phyloP scores from a whole-genome alignment of 2,329 filamentous ascomycete genomes.

The Arthrobotrys musiformis region DNA sequence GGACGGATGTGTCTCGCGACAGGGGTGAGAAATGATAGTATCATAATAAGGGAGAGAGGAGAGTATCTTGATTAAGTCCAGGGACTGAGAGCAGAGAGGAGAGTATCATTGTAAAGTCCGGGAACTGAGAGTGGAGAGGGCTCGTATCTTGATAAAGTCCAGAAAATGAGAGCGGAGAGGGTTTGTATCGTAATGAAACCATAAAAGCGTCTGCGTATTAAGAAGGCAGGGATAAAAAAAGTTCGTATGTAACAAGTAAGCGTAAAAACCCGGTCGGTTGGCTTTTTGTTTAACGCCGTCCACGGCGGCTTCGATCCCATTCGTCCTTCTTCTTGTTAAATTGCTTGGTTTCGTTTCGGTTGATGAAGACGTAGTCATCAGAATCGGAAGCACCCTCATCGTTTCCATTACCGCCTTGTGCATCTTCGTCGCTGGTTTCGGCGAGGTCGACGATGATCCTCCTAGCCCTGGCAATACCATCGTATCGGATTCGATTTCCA shows the following conservation, averaged over 20 bases:
- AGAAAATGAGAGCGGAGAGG: not conserved
- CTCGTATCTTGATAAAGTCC: not conserved
- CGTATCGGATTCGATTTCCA: not conserved
- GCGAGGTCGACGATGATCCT: not conserved
- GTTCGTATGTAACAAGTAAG: not conserved
- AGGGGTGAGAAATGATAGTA: not conserved
- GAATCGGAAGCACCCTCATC: not conserved
- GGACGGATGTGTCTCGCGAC: not conserved
- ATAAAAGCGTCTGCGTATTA: not conserved
- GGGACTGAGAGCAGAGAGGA: not conserved
- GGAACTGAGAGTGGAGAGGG: not conserved
- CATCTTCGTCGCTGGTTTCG: not conserved
- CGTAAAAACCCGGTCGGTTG: not conserved
- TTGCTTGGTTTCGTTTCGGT: not conserved
- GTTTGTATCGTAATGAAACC: not conserved
- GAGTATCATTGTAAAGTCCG: not conserved
- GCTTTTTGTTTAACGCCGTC: not conserved
- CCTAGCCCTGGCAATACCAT: not conserved
- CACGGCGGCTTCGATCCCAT: not conserved
- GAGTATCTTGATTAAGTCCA: too few relatives aligned
- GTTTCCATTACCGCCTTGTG: not conserved
- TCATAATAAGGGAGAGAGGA: not conserved
- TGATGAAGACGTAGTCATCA: slow-evolving; percentile 19
- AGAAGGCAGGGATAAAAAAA: not conserved
- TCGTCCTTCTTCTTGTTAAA: not conserved